Evolutionary conservation across 2,329 filamentous ascomycete species (phyloP), one percentile per base, ranked within the genome.

Genomic region (Pseudocercospora cruenta): DNA sequence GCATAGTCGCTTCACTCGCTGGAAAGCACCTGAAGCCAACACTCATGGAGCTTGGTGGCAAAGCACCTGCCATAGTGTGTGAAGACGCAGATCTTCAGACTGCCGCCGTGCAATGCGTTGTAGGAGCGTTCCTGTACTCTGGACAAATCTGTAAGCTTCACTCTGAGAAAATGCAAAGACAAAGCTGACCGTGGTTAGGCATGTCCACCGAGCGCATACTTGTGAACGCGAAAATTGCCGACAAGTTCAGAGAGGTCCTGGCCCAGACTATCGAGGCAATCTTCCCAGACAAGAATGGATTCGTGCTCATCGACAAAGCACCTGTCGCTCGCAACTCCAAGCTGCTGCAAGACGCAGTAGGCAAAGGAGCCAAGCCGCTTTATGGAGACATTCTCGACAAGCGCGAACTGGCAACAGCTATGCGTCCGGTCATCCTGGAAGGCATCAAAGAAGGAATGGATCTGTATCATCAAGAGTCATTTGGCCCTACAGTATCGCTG

Each of bases 11-110:
- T 12, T 82, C 84, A 12, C 82, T 86, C 1, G 90, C 90, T 0
- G 92, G 90, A 19, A 86, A 90, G 75, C 80, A 90, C 70, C 82
- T 95, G 39, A 96, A 96, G 82, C 92, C 91, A 0, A 85, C 91
- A 0, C 80, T 95, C 1, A 84, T 95, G 71, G 92, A 96, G 78
- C 82, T 96, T 1, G 92, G 93, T 3, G 92, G 92, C 47, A 96
- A 96, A 78, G 90, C 90, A 0, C 87, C 88, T 0, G 88, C 90
- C 1, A 89, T 96, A 66, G 88, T 96, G 0, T 87, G 90, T 76
- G 88, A 91, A 58, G 92, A 95, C 77, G 92, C 92, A 7, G 86
- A 95, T 74, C 76, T 96, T 36, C 84, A 90, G 28, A 83, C 86
- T 28, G 92, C 92, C 0, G 92, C 91, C 0, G 76, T 82, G 5